Evolutionary conservation across 495 filamentous ascomycete species (phyloP).

Genomic region (Aspergillus heteromorphus): DNA sequence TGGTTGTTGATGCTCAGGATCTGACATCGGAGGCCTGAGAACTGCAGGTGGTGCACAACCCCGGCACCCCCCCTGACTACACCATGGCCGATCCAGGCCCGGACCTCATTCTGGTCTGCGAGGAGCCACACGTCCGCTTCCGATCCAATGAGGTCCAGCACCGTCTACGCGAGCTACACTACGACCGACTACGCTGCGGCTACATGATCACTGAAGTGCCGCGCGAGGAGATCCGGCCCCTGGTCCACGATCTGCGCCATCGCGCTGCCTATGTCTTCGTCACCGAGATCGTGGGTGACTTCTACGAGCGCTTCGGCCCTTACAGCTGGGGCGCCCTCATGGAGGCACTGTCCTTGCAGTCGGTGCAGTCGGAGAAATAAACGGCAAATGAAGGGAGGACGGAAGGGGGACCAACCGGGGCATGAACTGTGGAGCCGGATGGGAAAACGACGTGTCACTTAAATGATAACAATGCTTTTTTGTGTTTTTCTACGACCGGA

Average conservation of each 20-base stretch:
- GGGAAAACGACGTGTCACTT: too few species aligned
- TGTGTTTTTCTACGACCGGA: too few species aligned
- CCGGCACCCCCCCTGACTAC: slow-evolving; percentile 12
- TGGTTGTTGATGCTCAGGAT: too few species aligned
- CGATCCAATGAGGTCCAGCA: slow-evolving; percentile 12
- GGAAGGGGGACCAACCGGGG: background rate
- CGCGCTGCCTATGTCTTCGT: slow-evolving; percentile 12
- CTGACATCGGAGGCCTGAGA: too few species aligned
- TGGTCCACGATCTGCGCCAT: slow-evolving; percentile 12
- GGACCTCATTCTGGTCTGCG: slow-evolving; percentile 13
- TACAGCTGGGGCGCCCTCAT: slow-evolving; percentile 10
- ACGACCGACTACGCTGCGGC: slow-evolving; percentile 5
- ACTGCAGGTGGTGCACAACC: slow-evolving; percentile 14
- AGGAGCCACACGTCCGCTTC: slow-evolving; percentile 13
- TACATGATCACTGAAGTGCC: slow-evolving; percentile 13
- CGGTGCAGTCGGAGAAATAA: background rate
- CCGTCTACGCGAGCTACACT: slow-evolving; percentile 1
- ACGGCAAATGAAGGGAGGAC: background rate
- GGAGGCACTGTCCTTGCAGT: slow-evolving; percentile 6
- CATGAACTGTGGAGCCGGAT: background rate
- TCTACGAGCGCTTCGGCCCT: slow-evolving; percentile 15
- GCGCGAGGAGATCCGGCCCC: background rate
- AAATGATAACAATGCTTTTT: too few species aligned
- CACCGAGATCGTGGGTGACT: slow-evolving; percentile 12
- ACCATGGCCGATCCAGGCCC: background rate